Percentiles rank a stretch among this genome's conserved stretches.
Conservation (phyloP, 352 stramenopile genomes). For the Phytophthora chlamydospora region DNA sequence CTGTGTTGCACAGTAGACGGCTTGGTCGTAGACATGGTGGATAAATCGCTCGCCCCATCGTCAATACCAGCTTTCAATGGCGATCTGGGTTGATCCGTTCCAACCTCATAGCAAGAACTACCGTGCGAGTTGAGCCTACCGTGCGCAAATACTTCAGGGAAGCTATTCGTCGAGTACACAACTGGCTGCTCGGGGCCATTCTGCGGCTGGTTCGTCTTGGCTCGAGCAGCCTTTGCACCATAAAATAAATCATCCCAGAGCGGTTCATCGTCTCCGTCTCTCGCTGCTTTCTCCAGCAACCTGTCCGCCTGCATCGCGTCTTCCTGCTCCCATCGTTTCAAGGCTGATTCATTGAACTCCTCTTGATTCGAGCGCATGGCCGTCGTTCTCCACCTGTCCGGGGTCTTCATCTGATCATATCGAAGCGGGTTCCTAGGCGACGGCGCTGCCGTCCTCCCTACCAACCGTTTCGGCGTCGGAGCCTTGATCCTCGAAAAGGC, state of each 20-base stretch:
- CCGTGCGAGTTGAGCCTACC: conserved; percentile 12
- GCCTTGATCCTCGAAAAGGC: conserved; percentile 30
- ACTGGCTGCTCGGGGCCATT: conserved; percentile 14
- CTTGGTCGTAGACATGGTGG: conserved; percentile 8
- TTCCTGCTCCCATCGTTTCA: conserved; percentile 34
- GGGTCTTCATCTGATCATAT: conserved; percentile 41
- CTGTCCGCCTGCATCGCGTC: conserved; percentile 31
- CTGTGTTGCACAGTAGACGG: conserved; percentile 17
- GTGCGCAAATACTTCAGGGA: conserved; percentile 27
- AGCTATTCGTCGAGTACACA: conserved; percentile 32
- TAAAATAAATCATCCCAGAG: conserved; percentile 53
- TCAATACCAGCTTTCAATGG: not conserved
- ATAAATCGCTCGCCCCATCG: conserved; percentile 21
- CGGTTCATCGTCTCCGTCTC: conserved; percentile 31
- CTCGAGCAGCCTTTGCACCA: conserved; percentile 28
- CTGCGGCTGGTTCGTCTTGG: conserved; percentile 19
- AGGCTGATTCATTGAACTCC: conserved; percentile 18
- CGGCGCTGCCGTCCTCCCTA: conserved; percentile 5
- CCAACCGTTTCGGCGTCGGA: conserved; percentile 13
- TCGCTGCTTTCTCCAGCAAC: conserved; percentile 34
- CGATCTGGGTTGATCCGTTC: conserved; percentile 4
- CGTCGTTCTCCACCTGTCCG: conserved; percentile 37
- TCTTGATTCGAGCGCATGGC: conserved; percentile 36
- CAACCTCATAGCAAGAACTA: conserved; percentile 20
- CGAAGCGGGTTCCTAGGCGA: conserved; percentile 2